Percentiles rank a stretch among this genome's conserved stretches.
These are phyloP conservation scores for Panicum hallii DNA, from an alignment of 202 grass and related monocot genomes.

Conservation along the genomic window DNA sequence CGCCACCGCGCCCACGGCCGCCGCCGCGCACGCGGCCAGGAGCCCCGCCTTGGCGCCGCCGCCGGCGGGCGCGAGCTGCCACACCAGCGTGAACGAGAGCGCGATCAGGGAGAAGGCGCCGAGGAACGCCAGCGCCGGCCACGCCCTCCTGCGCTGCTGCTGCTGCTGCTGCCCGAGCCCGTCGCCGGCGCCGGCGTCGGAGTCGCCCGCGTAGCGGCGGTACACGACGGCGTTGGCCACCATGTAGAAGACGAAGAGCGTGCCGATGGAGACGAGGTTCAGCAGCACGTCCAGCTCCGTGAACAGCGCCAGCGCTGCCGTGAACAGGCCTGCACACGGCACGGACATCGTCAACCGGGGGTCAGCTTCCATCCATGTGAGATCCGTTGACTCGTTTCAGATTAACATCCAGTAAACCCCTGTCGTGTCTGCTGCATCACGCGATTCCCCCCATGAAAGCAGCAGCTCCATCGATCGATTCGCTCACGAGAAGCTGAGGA, in stretches of 20 bases:
- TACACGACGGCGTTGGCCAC: slow-evolving; percentile 92
- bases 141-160: not conserved
- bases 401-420: not conserved
- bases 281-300: slow-evolving; percentile 88
- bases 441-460: not conserved
- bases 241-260: slow-evolving; percentile 99
- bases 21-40: slow-evolving; percentile 41
- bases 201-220: slow-evolving; percentile 68
- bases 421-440: not conserved
- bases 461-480: no score
- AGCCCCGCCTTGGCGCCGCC: slow-evolving; percentile 27
- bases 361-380: not conserved
- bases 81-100: slow-evolving; percentile 74
- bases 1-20: slow-evolving; percentile 39
- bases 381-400: not conserved
- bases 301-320: slow-evolving; percentile 80
- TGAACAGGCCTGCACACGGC: slow-evolving; percentile 59
- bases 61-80: slow-evolving; percentile 52
- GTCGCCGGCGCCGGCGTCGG: not conserved
- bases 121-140: slow-evolving; percentile 65
- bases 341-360: not conserved
- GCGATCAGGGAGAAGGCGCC: slow-evolving; percentile 57
- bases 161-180: not conserved
- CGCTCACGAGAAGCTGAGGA: not conserved
- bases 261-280: slow-evolving; percentile 90